Base-by-base conservation (phyloP, 139 green algal species). In the Auxenochlorella pyrenoidosa region DNA sequence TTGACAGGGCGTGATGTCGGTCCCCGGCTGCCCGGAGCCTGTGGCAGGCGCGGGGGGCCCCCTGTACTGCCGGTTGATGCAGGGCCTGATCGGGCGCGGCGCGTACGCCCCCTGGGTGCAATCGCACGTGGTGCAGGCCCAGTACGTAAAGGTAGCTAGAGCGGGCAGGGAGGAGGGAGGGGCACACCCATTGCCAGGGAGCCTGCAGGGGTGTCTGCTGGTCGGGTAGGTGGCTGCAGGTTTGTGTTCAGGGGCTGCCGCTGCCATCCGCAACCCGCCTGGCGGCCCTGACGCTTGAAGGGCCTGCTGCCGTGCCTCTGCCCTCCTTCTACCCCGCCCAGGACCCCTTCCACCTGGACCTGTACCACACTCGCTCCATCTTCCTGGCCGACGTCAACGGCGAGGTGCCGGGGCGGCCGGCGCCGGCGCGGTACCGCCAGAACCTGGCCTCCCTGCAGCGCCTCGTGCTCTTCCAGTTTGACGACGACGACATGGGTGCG, bases 351-450 rank as follows among this genome's bases (percentile, higher is more conserved):
- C 86, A 91, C 8, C 79, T 97, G 75, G 85, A 93, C 0, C 51
- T 89, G 13, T 98, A 98, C 89, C 71, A 95, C 66, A 15, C 63
- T 1, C 40, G 87, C 85, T 96, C 93, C 87, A 70, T 83, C 60
- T 98, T 98, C 87, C 88, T 98, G 60, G 90, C 95, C 2, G 95
- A 97, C 92, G 94, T 98, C 89, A 98, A 98, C 91, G 97, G 97
- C 82, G 96, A 98, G 71, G 71, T 70, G 47, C 43, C 75, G 19
- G 75, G 43, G 28, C 75, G 75, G 75, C 38, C 38, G 38, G 34
- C 28, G 59, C 26, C 36, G 38, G 32, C 5, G 28, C 79, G n/a
- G 40, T 98, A 98, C 86, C 88, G 83, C 10, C 85, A 90, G 26
- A 98, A 98, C 88, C 87, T 98, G 59, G 88, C 89, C 2, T 87